Evolutionary conservation across 2,329 filamentous ascomycete genomes (phyloP), one percentile per base, ranked within the genome.

Genomic region (Colletotrichum tropicicola): DNA sequence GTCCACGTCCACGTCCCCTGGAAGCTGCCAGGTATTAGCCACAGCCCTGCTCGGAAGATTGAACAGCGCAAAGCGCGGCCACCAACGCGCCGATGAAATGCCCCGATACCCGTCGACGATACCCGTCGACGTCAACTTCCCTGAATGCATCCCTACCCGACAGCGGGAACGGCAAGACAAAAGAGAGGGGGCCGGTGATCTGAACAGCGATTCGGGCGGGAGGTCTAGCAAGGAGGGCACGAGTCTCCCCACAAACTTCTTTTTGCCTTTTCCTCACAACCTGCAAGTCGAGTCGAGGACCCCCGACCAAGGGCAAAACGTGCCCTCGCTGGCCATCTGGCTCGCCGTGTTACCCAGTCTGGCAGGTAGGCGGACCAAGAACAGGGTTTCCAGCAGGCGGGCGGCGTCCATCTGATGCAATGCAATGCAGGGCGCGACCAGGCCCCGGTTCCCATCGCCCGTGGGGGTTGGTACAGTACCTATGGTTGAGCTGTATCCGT

Each of bases 341-440:
- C 9, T 37, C 27, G 52, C 27, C 4, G 12, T 6, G 27, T 55
- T 45, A 12, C 52, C 52, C 12, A 21, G 52, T 55, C 19, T 27
- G 39, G 52, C 52, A 45, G 52, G 52, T 13, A 17, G 10, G 39
- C n/a, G 27, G 27, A 30, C 27, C 25, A 35, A 35, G 32, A 35
- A n/a, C 23, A 28, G 52, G 52, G 39, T 17, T 32, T 2, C 13
- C 19, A 43, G 39, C 39, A 43, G 37, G 30, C 13, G n/a, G n/a
- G n/a, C n/a, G n/a, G n/a, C n/a, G n/a, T n/a, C n/a, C 45, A 59
- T 59, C 43, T 65, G 56, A 61, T 61, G 61, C 61, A 61, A 45
- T 61, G 61, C 61, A 37, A 61, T 61, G 61, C 61, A 61, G 32
- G 57, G 21, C 44, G 56, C 27, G 43, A 32, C 23, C 17, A 8